These are phyloP conservation scores for Leucosporidium creatinivorum DNA, from an alignment of 768 basidiomycete genomes.

Conservation along the genomic window DNA sequence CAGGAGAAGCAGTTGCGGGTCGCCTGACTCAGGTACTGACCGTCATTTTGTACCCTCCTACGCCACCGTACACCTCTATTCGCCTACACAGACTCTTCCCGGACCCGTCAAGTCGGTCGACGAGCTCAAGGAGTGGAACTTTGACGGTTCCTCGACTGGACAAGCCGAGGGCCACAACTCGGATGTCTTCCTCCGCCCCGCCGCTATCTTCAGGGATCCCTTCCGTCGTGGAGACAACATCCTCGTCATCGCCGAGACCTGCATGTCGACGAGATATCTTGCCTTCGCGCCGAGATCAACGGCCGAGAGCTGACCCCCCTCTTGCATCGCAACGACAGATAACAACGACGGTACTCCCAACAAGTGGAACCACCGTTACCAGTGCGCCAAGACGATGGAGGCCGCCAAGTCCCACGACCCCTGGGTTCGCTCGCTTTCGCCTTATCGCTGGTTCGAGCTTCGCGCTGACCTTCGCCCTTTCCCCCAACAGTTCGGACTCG, in stretches of 20 bases:
- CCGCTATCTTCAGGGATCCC: conserved; percentile 95
- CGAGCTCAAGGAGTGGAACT: conserved; percentile 96
- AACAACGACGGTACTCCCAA: conserved; percentile 94
- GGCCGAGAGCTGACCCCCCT: not conserved
- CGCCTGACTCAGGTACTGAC: not conserved
- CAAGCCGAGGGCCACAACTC: conserved; percentile 94
- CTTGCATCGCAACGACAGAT: conserved; percentile 3
- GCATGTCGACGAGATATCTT: conserved; percentile 11
- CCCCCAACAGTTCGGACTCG: conserved; percentile 56
- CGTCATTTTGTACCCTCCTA: conserved; percentile 6
- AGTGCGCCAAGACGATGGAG: conserved; percentile 93
- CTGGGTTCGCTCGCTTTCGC: conserved; percentile 65
- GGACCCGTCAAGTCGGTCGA: conserved; percentile 80
- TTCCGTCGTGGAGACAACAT: conserved; percentile 78
- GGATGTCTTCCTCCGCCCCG: conserved; percentile 95
- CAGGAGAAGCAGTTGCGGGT: no score
- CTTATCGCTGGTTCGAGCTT: no score
- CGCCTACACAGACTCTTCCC: conserved; percentile 60
- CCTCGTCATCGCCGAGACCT: conserved; percentile 61
- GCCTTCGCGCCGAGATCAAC: not conserved
- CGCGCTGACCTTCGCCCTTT: not conserved
- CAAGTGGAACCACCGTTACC: conserved; percentile 88
- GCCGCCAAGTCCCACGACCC: conserved; percentile 68
- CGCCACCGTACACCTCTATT: conserved; percentile 2
- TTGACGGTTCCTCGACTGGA: conserved; percentile 69